Evolutionary conservation across 2,329 filamentous ascomycete genomes (phyloP), one percentile per base, ranked within the genome.

Genomic region (Sclerotiophoma versabilis): DNA sequence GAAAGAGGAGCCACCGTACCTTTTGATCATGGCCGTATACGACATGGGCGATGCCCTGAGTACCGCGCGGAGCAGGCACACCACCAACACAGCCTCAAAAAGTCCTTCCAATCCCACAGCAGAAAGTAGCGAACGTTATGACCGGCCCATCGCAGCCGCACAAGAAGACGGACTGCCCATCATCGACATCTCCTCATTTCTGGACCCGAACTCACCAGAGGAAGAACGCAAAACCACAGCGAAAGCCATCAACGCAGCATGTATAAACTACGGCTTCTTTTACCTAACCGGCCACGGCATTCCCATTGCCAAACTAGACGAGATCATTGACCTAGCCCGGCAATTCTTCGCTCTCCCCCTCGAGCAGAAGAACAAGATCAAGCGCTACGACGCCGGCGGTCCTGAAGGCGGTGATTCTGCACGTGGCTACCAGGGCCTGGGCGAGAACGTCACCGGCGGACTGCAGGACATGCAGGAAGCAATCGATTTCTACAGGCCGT

Each of bases 241-340:
- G 2, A 46, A 58, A 6, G 68, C 74, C 26, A 70, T 76, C 33
- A 68, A 72, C 44, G 34, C 54, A 19, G 76, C 76, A 4, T 79
- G 76, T 60, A 58, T 59, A 14, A 60, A 70, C 37, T 75, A 75
- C 46, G 77, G 76, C 49, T 79, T 79, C 65, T 77, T 79, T 63
- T 77, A 79, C 57, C 71, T 79, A 2, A 75, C 65, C 27, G 73
- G 73, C 5, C 77, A 79, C 58, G 76, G 75, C 11, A 76, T 79
- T 17, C 69, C 76, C 0, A 12, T 30, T 0, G 12, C 60, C 1
- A 66, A 46, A 5, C 64, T 74, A 5, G 59, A 70, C 17, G 22
- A 62, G 8, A 49, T 76, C 10, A 65, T 77, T 25, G 32, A 42
- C 2, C 65, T 75, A 3, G 71, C 74, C 0, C 68, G 72, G 3